Evolutionary conservation across 495 filamentous ascomycete genomes (phyloP).

Genomic region (Annulohypoxylon maeteangense): DNA sequence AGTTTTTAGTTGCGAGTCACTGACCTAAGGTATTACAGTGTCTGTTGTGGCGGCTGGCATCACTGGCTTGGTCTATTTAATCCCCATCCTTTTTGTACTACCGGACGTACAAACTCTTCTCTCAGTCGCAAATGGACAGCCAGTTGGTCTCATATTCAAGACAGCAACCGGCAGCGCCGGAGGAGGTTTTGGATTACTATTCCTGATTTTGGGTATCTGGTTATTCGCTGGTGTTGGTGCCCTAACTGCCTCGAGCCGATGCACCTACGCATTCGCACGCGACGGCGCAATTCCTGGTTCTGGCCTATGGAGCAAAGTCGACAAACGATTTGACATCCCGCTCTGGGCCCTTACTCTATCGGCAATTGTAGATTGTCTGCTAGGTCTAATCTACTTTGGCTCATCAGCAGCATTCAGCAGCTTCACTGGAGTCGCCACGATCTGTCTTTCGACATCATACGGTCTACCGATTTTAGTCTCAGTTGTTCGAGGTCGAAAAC

Average conservation of each 20-base stretch:
- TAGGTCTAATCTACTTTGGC: slow-evolving; percentile 70
- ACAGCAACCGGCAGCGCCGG: slow-evolving; percentile 66
- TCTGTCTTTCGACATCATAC: slow-evolving; percentile 73
- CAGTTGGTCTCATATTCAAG: slow-evolving; percentile 67
- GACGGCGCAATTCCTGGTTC: slow-evolving; percentile 76
- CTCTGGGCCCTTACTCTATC: slow-evolving; percentile 68
- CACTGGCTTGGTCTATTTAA: slow-evolving; percentile 65
- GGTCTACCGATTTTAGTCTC: slow-evolving; percentile 68
- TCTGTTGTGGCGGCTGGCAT: slow-evolving; percentile 66
- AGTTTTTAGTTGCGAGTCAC: not conserved
- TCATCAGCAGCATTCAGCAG: slow-evolving; percentile 69
- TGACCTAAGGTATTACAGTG: slow-evolving; percentile 42
- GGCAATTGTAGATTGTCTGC: slow-evolving; percentile 65
- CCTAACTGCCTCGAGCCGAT: slow-evolving; percentile 67
- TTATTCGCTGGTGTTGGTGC: slow-evolving; percentile 70
- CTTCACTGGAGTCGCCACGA: slow-evolving; percentile 71
- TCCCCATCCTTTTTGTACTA: slow-evolving; percentile 72
- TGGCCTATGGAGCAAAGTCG: slow-evolving; percentile 69
- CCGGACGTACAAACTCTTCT: slow-evolving; percentile 63
- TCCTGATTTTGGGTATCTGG: slow-evolving; percentile 75
- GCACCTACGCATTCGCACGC: slow-evolving; percentile 70
- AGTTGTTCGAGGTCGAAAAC: slow-evolving; percentile 48
- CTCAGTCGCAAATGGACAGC: slow-evolving; percentile 65
- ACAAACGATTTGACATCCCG: slow-evolving; percentile 60
- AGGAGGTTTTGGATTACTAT: slow-evolving; percentile 77